Evolutionary conservation across 345 rosid genomes (phyloP), one percentile per base, ranked within the genome.

Genomic region (Camelina laxa): DNA sequence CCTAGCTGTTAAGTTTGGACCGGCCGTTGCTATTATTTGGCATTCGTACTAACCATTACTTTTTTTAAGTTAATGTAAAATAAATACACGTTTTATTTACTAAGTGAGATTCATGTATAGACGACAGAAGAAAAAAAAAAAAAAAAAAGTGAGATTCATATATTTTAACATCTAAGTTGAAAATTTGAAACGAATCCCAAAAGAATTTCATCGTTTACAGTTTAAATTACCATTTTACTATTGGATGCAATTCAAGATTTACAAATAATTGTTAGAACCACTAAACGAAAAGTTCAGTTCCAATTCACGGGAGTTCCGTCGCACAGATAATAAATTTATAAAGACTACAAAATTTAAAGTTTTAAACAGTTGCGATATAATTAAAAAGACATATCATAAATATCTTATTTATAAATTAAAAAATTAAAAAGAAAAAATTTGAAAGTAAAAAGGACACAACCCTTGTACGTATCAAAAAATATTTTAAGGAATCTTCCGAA

Each of bases 1-100:
- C 65, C 65, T 69, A 62, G 75, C 57, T 75, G 70, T 36, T 62
- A 12, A 36, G 20, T 69, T 47, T 76, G 70, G 80, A 76, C 75
- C 16, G 19, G 10, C 20, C 39, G 57, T 75, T 42, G 61, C 42
- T 67, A 66, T 57, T 67, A 66, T 57, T 66, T 66, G 44, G 67
- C 41, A 44, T 73, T 54, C 22, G 65, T 27, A 27, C 44, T n/a
- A n/a, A n/a, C n/a, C n/a, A n/a, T n/a, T n/a, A n/a, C n/a, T n/a
- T n/a, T n/a, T 64, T 73, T 20, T 22, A 22, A 22, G 24, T 22
- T 22, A 22, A 22, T 22, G 24, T 22, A 22, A 22, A 22, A 22
- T 24, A 24, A 24, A 24, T 24, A 24, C 30, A 24, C 30, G 30
- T 24, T 24, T 24, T 24, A 24, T 24, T 27, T 27, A 27, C 30